A percentile compares a stretch with the other conserved stretches of the same genome.
These are phyloP conservation scores for Tuber indicum DNA, from an alignment of 495 filamentous ascomycete genomes.

Conservation along the genomic window DNA sequence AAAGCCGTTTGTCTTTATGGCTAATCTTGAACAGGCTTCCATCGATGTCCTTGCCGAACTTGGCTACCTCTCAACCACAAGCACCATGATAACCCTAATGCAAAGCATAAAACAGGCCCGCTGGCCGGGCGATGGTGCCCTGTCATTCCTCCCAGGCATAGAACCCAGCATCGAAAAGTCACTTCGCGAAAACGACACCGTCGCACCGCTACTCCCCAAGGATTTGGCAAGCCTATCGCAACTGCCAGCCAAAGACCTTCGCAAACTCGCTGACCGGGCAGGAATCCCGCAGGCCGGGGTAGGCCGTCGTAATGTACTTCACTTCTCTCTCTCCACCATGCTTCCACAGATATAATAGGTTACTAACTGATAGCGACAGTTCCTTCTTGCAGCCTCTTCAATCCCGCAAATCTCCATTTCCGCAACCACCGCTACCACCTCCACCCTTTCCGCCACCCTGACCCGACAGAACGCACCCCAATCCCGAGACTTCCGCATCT, in stretches of 20 bases:
- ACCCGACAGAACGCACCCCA: conserved; percentile 59
- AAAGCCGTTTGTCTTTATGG: not conserved
- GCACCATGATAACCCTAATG: conserved; percentile 74
- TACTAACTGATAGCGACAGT: conserved; percentile 35
- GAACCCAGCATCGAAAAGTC: conserved; percentile 34
- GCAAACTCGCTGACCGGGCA: conserved; percentile 38
- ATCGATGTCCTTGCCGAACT: conserved; percentile 94
- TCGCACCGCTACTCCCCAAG: conserved; percentile 30
- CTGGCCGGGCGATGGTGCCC: conserved; percentile 76
- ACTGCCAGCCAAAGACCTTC: conserved; percentile 46
- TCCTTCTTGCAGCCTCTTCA: conserved; percentile 54
- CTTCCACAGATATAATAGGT: not conserved
- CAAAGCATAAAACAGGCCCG: conserved; percentile 86
- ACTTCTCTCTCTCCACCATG: not conserved
- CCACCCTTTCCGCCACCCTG: conserved; percentile 57
- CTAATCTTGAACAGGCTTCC: conserved; percentile 53
- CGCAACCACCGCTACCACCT: conserved; percentile 51
- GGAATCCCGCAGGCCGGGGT: conserved; percentile 5
- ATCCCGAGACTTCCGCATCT: conserved; percentile 63
- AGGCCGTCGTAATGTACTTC: not conserved
- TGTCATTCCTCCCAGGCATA: conserved; percentile 78
- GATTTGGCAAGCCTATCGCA: conserved; percentile 44
- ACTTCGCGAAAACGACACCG: not conserved
- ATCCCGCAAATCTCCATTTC: conserved; percentile 65
- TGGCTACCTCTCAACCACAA: conserved; percentile 64